Conservation (phyloP, 768 basidiomycete species). For the Kwoniella sp. region DNA sequence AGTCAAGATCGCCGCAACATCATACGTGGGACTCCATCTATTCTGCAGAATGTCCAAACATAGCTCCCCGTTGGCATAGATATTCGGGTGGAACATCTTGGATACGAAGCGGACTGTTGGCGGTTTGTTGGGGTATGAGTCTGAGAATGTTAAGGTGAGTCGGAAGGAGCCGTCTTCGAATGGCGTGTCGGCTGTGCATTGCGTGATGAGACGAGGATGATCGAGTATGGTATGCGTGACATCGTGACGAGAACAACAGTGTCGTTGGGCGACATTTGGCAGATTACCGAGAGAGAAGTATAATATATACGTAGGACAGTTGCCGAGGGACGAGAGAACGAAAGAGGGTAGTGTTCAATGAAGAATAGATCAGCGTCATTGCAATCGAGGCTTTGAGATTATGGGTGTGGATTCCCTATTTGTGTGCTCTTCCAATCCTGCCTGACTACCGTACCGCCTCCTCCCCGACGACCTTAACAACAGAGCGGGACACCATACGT, state of each 20-base stretch:
- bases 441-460: background rate
- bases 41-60: conserved; percentile 99
- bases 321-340: background rate
- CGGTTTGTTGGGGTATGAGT: conserved; percentile 97
- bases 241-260: too few relatives aligned
- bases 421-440: background rate
- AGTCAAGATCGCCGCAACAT: conserved; percentile 96
- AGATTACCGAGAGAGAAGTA: too few relatives aligned
- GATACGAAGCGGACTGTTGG: conserved; percentile 96
- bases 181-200: conserved; percentile 80
- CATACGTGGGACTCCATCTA: conserved; percentile 97
- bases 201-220: too few relatives aligned
- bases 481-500: too few relatives aligned
- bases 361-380: too few relatives aligned
- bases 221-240: too few relatives aligned
- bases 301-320: background rate
- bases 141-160: conserved; percentile 90
- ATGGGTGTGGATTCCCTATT: background rate
- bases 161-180: conserved; percentile 99
- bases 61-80: conserved; percentile 96
- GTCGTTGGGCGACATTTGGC: too few relatives aligned
- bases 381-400: too few relatives aligned
- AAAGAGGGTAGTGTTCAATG: too few relatives aligned
- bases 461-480: background rate
- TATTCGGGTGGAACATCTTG: conserved; percentile 97